Percentiles rank a stretch among this genome's conserved stretches.
phyloP scores from a whole-genome alignment of 1,139 yeast genomes.

The Geotrichum aggregatum region DNA sequence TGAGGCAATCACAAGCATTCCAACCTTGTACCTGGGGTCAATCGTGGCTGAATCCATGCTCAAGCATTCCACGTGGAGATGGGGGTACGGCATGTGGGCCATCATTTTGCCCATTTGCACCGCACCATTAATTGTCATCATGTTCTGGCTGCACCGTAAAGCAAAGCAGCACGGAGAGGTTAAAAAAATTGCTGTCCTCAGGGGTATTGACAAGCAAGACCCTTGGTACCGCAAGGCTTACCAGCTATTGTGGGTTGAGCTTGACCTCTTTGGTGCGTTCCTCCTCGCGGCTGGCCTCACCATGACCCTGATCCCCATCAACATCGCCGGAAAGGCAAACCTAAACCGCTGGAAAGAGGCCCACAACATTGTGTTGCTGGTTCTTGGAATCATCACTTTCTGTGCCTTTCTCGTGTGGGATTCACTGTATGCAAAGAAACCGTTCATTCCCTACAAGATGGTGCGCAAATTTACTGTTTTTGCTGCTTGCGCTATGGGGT shows the following conservation, averaged over 20 bases:
- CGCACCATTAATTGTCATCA: constrained; percentile 45
- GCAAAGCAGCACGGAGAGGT: constrained; percentile 20
- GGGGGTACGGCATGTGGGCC: constrained; percentile 75
- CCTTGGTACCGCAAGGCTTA: constrained; percentile 15
- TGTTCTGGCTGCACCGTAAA: constrained; percentile 22
- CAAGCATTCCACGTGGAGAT: constrained; percentile 47
- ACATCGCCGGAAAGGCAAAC: constrained; percentile 20
- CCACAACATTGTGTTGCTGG: constrained; percentile 18
- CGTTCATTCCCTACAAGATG: constrained; percentile 21
- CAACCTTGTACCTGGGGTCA: constrained; percentile 21
- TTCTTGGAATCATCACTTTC: constrained; percentile 15
- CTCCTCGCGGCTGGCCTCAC: constrained; percentile 24
- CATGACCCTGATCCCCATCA: constrained; percentile 24
- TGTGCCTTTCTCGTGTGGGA: constrained; percentile 17
- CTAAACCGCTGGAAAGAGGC: constrained; percentile 20
- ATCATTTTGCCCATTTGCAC: constrained; percentile 61
- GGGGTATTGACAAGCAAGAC: constrained; percentile 6
- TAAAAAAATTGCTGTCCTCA: constrained; percentile 10
- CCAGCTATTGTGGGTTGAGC: constrained; percentile 20
- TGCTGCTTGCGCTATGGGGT: constrained; percentile 18
- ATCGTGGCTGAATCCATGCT: constrained; percentile 26
- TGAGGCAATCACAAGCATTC: constrained; percentile 19
- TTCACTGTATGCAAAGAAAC: constrained; percentile 17
- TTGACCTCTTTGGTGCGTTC: constrained; percentile 24
- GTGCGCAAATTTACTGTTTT: constrained; percentile 16